Conservation (phyloP, 768 basidiomycete species). For the Agaricus sinodeliciosus region DNA sequence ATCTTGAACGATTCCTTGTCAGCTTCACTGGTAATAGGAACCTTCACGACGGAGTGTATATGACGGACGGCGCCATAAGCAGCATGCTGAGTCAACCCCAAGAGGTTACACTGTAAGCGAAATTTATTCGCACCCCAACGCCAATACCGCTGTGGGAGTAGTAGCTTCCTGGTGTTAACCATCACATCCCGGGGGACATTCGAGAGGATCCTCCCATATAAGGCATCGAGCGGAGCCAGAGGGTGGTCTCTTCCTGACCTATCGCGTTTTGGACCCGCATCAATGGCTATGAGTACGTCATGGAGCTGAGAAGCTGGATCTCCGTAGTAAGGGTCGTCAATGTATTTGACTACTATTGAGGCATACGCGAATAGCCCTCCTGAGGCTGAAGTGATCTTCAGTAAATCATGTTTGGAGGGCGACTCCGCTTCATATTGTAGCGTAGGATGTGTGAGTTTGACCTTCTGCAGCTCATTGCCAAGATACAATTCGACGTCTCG, state of each 20-base stretch:
- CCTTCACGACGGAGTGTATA: neutral
- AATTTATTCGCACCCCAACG: no score
- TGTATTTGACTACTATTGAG: constrained; percentile 17
- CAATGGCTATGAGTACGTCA: neutral
- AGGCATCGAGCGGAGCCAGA: neutral
- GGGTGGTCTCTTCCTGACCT: neutral
- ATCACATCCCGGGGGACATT: neutral
- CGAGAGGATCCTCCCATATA: neutral
- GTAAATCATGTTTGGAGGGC: constrained; percentile 12
- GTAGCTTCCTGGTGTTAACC: neutral
- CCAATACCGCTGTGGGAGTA: neutral
- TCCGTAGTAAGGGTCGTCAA: constrained; percentile 7
- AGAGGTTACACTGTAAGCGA: neutral
- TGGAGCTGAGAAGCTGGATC: neutral
- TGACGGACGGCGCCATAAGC: neutral
- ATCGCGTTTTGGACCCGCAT: neutral
- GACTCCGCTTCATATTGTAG: constrained; percentile 2
- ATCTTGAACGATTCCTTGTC: neutral
- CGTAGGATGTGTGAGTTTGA: constrained; percentile 1
- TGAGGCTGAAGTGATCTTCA: constrained; percentile 14
- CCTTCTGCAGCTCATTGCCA: constrained; percentile 3
- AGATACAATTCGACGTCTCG: constrained; percentile 12
- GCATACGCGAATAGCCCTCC: constrained; percentile 21
- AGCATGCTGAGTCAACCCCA: neutral
- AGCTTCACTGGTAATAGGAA: neutral